Base-by-base conservation (phyloP, 257 asterid species). In the Solanum chmielewskii region DNA sequence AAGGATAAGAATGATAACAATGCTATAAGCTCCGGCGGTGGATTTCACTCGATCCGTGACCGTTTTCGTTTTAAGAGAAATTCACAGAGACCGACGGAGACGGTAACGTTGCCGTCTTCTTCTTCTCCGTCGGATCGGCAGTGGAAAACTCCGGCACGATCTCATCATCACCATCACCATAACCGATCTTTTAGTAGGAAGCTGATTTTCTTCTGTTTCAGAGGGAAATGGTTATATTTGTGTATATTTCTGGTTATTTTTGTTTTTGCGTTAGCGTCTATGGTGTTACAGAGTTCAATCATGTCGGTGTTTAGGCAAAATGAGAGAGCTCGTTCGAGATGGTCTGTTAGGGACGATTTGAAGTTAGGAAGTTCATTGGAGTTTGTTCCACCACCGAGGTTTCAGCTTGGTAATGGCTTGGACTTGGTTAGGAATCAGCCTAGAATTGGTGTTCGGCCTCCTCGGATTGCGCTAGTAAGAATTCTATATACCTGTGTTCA, bases 271-370 rank as follows among this genome's bases (percentile, higher is more conserved):
- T 71, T 95, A 85, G 98, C 98, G 23, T 94, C 99, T n/a, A 84
- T 95, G 92, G 93, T 94, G 88, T 85, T 97, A 88, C 99, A 97
- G 95, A 97, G 95, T 93, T 92, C 98, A 87, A 95, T 95, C 90
- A 92, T 91, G 93, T 85, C 93, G 78, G 95, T 88, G 84, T 86
- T 94, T 85, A 91, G 94, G 27, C 96, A 87, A 88, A 92, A 92
- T 23, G 96, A 93, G 52, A 88, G 92, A 76, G 91, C 90, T 92
- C 90, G 92, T 87, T 93, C 94, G 98, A 92, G 93, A 85, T 96
- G 97, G 98, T 90, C 95, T 35, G 93, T 90, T 56, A 92, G 93
- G 86, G 95, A 94, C 35, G 97, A 92, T 86, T 86, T 95, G 93
- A 91, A 93, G 93, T 88, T 92, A 80, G 99, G 98, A 11, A 94